phyloP scores from a whole-genome alignment of 768 basidiomycete genomes.

The Dendrothele bispora region DNA sequence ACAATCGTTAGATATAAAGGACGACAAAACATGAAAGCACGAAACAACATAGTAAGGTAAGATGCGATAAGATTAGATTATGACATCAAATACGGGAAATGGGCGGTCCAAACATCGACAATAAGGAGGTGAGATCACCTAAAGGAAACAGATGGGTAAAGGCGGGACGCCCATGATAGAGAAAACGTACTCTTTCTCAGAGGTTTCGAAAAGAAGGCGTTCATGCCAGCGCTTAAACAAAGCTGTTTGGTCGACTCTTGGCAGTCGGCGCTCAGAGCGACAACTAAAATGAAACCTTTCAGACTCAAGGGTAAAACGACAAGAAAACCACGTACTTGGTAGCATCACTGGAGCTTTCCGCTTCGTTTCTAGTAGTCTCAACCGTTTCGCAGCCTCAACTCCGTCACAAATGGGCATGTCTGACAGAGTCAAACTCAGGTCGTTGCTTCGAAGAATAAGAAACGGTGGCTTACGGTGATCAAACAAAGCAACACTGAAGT shows the following conservation, averaged over 20 bases:
- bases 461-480: conserved; percentile 60
- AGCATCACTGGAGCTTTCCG: conserved; percentile 49
- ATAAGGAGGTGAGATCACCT: conserved; percentile 55
- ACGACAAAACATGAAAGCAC: too few relatives aligned
- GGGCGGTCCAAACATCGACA: conserved; percentile 51
- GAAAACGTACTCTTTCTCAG: conserved; percentile 50
- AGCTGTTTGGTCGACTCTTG: conserved; percentile 76
- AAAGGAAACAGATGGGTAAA: conserved; percentile 3
- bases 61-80: not conserved
- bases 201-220: conserved; percentile 74
- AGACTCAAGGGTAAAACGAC: too few relatives aligned
- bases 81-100: not conserved
- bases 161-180: not conserved
- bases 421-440: conserved; percentile 25
- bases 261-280: conserved; percentile 74
- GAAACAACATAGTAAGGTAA: too few relatives aligned
- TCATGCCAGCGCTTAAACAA: conserved; percentile 80
- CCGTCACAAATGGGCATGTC: conserved; percentile 83
- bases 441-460: not conserved
- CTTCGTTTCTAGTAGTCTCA: conserved; percentile 59
- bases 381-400: conserved; percentile 68
- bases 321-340: conserved; percentile 46
- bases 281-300: conserved; percentile 42
- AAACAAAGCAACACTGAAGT: conserved; percentile 69
- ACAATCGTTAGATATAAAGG: too few relatives aligned